Evolutionary conservation across 2,329 filamentous ascomycete species (phyloP).

Genomic region (Exophiala calicioides): DNA sequence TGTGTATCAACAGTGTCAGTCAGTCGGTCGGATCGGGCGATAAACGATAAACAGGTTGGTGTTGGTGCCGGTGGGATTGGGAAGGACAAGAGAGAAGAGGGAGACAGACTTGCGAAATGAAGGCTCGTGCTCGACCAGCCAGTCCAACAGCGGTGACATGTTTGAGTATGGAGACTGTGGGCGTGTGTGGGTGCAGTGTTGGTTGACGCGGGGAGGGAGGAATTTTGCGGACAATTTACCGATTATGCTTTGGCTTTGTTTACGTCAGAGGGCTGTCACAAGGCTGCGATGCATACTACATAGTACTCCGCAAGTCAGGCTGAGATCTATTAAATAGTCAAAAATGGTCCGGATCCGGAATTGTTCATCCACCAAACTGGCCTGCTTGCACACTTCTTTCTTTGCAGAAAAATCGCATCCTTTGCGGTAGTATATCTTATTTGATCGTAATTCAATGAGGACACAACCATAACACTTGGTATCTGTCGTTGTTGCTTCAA

Average conservation of each 20-base stretch:
- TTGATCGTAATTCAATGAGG: too few species aligned
- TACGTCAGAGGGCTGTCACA: conserved; percentile 16
- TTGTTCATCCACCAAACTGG: too few species aligned
- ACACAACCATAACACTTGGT: too few species aligned
- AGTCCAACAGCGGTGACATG: conserved; percentile 27
- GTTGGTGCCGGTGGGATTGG: not conserved
- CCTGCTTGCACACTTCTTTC: too few species aligned
- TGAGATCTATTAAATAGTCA: too few species aligned
- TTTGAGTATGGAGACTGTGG: not conserved
- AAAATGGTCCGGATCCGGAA: too few species aligned
- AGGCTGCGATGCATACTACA: not conserved
- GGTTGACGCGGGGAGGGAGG: not conserved
- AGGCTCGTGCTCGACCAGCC: conserved; percentile 31
- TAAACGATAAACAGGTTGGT: not conserved
- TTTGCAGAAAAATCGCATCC: too few species aligned
- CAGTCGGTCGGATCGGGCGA: not conserved
- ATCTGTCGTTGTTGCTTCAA: too few species aligned
- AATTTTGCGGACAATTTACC: not conserved
- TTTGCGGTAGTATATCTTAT: too few species aligned
- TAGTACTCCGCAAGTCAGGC: too few species aligned
- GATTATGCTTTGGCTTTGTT: conserved; percentile 5
- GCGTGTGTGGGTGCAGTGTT: not conserved
- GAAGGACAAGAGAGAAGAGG: not conserved
- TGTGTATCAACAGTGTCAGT: not conserved
- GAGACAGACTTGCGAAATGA: conserved; percentile 29